Percentiles rank a stretch among this genome's conserved stretches.
phyloP scores from a whole-genome alignment of 1,284 basidiomycete species.

The Ustilago loliicola region DNA sequence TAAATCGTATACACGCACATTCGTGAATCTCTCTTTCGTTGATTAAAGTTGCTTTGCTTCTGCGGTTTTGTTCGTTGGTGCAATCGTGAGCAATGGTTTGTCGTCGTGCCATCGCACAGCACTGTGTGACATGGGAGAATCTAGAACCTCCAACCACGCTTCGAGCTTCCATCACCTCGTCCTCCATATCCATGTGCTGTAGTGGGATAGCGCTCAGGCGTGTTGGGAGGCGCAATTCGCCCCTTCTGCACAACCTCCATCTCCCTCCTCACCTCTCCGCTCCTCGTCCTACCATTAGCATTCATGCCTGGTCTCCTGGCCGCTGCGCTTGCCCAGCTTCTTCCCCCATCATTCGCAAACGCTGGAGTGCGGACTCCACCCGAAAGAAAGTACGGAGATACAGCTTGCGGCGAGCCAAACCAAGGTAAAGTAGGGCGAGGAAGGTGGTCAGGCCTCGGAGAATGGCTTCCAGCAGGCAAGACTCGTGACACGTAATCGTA shows the following conservation, averaged over 20 bases:
- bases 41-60: neutral
- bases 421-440: neutral
- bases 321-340: neutral
- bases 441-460: neutral
- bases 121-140: neutral
- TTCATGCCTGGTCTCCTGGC: no score
- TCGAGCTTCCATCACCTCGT: neutral
- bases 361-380: neutral
- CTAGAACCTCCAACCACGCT: neutral
- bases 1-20: neutral
- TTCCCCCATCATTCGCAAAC: neutral
- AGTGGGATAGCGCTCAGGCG: slow-evolving; percentile 2
- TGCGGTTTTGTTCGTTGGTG: neutral
- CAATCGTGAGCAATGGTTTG: no score
- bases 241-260: neutral
- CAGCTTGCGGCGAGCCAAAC: neutral
- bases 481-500: neutral
- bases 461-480: neutral
- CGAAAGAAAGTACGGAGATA: no score
- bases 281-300: neutral
- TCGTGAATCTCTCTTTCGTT: neutral
- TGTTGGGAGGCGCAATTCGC: slow-evolving; percentile 14
- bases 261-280: neutral
- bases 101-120: no score
- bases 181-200: neutral